These are phyloP conservation scores for Ascosphaera acerosa DNA, from an alignment of 2,329 filamentous ascomycete species.

Conservation along the genomic window DNA sequence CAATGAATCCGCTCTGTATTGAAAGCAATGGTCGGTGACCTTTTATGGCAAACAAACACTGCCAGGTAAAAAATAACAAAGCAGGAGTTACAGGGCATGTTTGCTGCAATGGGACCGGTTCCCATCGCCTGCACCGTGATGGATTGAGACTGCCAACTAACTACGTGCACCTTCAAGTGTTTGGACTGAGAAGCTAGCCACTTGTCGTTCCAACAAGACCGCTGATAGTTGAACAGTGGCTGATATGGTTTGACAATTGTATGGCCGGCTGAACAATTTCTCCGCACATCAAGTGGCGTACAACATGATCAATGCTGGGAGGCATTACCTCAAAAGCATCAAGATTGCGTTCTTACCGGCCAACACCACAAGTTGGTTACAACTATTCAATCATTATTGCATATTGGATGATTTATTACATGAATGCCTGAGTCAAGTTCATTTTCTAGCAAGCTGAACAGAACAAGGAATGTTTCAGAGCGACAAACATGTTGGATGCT, in stretches of 20 bases:
- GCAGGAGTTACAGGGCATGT: not conserved
- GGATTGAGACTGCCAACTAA: not conserved
- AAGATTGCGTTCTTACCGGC: not conserved
- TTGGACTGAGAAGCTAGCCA: not conserved
- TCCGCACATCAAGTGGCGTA: not conserved
- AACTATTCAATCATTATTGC: not conserved
- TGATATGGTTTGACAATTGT: not conserved
- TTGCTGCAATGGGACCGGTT: not conserved
- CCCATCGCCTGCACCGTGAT: not conserved
- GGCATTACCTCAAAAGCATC: not conserved
- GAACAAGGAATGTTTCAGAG: not conserved
- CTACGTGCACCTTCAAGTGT: not conserved
- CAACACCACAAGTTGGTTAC: not conserved
- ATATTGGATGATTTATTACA: not conserved
- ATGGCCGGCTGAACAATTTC: not conserved
- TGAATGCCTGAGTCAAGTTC: not conserved
- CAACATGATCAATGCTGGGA: not conserved
- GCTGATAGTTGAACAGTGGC: not conserved
- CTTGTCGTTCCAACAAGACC: not conserved
- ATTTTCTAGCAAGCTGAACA: not conserved
- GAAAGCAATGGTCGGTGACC: too few relatives aligned
- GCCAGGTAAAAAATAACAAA: not conserved
- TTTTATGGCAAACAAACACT: not conserved
- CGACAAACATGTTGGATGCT: not conserved
- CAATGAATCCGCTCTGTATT: constrained; percentile 1